A percentile compares a stretch with the other conserved stretches of the same genome.
These are phyloP conservation scores for Kuraishia molischiana DNA, from an alignment of 805 yeast species.

Conservation along the genomic window DNA sequence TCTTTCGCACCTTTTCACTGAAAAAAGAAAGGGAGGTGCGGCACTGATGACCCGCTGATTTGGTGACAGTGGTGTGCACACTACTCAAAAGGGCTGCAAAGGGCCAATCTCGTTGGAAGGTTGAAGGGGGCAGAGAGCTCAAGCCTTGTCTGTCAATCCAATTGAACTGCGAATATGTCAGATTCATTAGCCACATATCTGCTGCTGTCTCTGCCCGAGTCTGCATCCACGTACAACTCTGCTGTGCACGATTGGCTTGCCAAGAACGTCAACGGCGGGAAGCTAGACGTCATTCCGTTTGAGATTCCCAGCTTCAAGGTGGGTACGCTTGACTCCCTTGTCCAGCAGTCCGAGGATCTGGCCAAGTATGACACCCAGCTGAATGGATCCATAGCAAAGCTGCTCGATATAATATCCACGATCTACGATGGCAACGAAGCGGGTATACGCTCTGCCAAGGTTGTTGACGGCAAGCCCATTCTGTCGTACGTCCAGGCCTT, in stretches of 20 bases:
- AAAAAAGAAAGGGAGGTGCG: not conserved
- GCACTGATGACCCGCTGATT: not conserved
- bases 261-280: slow-evolving; percentile 44
- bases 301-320: slow-evolving; percentile 81
- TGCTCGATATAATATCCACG: slow-evolving; percentile 58
- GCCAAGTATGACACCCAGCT: slow-evolving; percentile 75
- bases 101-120: too few relatives aligned
- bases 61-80: too few relatives aligned
- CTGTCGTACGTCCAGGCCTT: slow-evolving; percentile 64
- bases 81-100: not conserved
- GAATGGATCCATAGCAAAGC: slow-evolving; percentile 57
- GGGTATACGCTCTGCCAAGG: slow-evolving; percentile 18
- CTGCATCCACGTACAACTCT: slow-evolving; percentile 22
- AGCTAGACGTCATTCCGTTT: slow-evolving; percentile 44
- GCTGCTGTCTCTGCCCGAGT: slow-evolving; percentile 48
- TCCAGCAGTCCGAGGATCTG: slow-evolving; percentile 85
- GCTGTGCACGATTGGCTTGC: slow-evolving; percentile 41
- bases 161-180: slow-evolving; percentile 9
- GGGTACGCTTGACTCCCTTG: slow-evolving; percentile 88
- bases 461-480: slow-evolving; percentile 36
- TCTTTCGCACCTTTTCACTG: not conserved
- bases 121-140: too few relatives aligned
- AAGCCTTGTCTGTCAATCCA: too few relatives aligned
- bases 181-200: slow-evolving; percentile 32
- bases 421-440: slow-evolving; percentile 24